Evolutionary conservation across 805 yeast species (phyloP).

Genomic region (Lipomyces oligophaga): DNA sequence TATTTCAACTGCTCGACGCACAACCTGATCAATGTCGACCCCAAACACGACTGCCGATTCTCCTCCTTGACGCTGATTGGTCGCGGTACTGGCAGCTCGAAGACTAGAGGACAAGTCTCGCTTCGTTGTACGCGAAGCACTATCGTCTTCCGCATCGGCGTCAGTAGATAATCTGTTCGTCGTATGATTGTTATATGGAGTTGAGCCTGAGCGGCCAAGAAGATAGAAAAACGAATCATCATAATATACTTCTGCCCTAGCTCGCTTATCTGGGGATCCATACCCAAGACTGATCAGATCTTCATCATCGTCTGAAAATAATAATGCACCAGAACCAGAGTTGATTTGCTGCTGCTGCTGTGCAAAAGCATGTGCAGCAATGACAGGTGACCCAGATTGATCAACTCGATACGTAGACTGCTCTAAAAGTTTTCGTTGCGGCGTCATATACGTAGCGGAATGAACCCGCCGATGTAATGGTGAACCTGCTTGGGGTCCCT

Average conservation of each 20-base stretch:
- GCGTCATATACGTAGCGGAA: conserved; percentile 18
- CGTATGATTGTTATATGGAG: not conserved
- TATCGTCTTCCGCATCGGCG: conserved; percentile 19
- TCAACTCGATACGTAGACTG: conserved; percentile 22
- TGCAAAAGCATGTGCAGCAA: conserved; percentile 9
- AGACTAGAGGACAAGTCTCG: conserved; percentile 3
- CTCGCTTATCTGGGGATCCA: conserved; percentile 40
- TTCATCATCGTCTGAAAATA: conserved; percentile 34
- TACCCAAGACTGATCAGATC: conserved; percentile 36
- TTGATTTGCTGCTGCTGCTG: conserved; percentile 9
- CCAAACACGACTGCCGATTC: conserved; percentile 45
- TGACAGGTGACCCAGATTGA: conserved; percentile 11
- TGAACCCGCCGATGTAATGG: conserved; percentile 19
- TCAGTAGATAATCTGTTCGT: conserved; percentile 5
- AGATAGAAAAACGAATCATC: not conserved
- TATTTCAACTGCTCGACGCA: conserved; percentile 41
- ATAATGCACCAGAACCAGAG: conserved; percentile 17
- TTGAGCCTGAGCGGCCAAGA: not conserved
- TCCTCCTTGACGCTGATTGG: too few relatives aligned
- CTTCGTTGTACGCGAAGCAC: not conserved
- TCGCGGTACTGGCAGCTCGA: conserved; percentile 19
- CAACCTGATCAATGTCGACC: conserved; percentile 52
- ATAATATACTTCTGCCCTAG: not conserved
- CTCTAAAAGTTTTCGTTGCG: conserved; percentile 22
- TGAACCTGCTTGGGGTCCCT: conserved; percentile 18